These are phyloP conservation scores for Schoenoplectus tabernaemontani DNA, from an alignment of 202 grass and related monocot genomes.

Conservation along the genomic window DNA sequence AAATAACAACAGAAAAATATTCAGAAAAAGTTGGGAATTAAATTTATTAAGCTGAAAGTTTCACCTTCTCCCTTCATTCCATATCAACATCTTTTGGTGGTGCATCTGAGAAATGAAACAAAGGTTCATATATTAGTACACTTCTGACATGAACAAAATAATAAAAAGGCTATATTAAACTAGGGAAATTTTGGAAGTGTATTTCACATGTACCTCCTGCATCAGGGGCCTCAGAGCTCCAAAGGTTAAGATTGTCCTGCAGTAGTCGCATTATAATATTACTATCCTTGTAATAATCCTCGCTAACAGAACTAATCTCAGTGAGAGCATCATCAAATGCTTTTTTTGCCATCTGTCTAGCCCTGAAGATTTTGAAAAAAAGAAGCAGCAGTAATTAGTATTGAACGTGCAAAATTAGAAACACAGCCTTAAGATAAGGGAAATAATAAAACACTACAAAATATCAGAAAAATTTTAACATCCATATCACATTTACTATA, in stretches of 20 bases:
- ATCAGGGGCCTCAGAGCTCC: constrained; percentile 35
- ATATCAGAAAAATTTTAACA: not conserved
- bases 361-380: constrained; percentile 28
- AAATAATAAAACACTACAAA: not conserved
- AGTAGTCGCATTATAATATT: constrained; percentile 64
- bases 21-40: not conserved
- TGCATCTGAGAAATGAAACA: constrained; percentile 2
- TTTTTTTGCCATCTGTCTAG: constrained; percentile 64
- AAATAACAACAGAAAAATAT: not conserved
- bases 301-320: constrained; percentile 47
- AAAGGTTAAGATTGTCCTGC: constrained; percentile 64
- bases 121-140: not conserved
- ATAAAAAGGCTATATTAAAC: not conserved
- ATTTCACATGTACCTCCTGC: constrained; percentile 23
- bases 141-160: constrained; percentile 1
- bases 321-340: constrained; percentile 68
- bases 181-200: not conserved
- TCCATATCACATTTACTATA: not conserved
- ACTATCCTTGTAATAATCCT: constrained; percentile 49
- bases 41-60: not conserved
- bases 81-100: constrained; percentile 5
- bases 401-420: not conserved
- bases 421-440: not conserved
- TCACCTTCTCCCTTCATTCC: constrained; percentile 2
- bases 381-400: not conserved